Percentiles rank a stretch among this genome's conserved stretches.
These are phyloP conservation scores for Lichtheimia ramosa DNA, from an alignment of 371 early-diverging fungal genomes.

Conservation along the genomic window DNA sequence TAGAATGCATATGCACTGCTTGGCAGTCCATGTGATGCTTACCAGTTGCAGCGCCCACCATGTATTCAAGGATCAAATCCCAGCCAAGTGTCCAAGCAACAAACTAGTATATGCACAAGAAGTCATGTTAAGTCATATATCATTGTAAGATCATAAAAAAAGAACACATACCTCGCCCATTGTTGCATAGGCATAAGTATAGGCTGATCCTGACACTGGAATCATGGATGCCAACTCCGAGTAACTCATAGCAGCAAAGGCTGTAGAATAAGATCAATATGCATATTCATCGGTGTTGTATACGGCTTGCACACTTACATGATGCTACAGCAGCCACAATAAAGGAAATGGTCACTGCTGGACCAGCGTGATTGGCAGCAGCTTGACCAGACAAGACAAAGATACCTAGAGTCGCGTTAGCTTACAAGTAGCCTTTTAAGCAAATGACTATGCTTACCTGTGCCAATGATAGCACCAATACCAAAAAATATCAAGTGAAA, in stretches of 20 bases:
- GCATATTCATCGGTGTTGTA: no score
- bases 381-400: conserved; percentile 73
- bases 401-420: conserved; percentile 38
- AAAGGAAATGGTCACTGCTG: conserved; percentile 77
- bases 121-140: not conserved
- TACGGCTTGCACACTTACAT: conserved; percentile 21
- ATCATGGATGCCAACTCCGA: conserved; percentile 84
- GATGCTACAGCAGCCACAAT: conserved; percentile 71
- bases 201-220: conserved; percentile 83
- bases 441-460: conserved; percentile 17
- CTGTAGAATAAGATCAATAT: conserved; percentile 13
- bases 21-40: not conserved
- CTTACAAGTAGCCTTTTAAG: no score
- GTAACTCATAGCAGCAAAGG: conserved; percentile 76
- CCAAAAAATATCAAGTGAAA: conserved; percentile 55
- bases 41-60: conserved; percentile 75
- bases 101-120: conserved; percentile 24
- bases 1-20: not conserved
- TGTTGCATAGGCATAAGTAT: conserved; percentile 81
- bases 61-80: conserved; percentile 82
- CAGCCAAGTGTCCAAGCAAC: conserved; percentile 86
- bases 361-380: conserved; percentile 81
- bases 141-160: not conserved
- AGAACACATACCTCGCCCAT: conserved; percentile 64
- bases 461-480: conserved; percentile 78